These are phyloP conservation scores for Paspalum notatum DNA, from an alignment of 176 grass and related monocot genomes.

Conservation along the genomic window DNA sequence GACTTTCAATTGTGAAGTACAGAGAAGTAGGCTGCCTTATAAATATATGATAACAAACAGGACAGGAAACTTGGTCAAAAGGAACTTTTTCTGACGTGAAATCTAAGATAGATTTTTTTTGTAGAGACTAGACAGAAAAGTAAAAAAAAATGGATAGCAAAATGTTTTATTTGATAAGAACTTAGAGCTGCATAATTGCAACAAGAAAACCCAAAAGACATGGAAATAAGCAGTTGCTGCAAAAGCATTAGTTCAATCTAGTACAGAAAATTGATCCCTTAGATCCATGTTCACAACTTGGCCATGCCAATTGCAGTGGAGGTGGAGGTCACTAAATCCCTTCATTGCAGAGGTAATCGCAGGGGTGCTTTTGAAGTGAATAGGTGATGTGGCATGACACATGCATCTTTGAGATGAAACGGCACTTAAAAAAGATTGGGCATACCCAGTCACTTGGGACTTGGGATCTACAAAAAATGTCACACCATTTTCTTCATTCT, in stretches of 20 bases:
- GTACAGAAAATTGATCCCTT: not conserved
- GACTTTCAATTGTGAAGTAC: not conserved
- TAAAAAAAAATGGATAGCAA: not conserved
- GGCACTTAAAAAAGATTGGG: not conserved
- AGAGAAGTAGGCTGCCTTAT: not conserved
- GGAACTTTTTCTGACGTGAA: not conserved
- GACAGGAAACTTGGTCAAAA: not conserved
- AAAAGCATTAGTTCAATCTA: not conserved
- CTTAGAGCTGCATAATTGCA: not conserved
- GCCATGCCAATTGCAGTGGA: not conserved
- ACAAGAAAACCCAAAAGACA: not conserved
- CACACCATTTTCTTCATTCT: not conserved
- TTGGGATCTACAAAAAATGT: not conserved
- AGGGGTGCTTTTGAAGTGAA: not conserved
- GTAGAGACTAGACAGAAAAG: not conserved
- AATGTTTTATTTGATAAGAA: not conserved
- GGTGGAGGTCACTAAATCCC: not conserved
- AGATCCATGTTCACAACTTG: conserved; percentile 8
- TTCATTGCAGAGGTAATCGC: not conserved
- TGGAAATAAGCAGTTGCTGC: not conserved
- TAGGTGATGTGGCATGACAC: not conserved
- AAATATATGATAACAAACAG: not conserved
- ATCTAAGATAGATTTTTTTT: not conserved
- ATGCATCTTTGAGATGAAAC: not conserved
- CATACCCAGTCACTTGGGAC: not conserved